phyloP scores from a whole-genome alignment of 1,284 basidiomycete genomes.

The Puccinia hordei region DNA sequence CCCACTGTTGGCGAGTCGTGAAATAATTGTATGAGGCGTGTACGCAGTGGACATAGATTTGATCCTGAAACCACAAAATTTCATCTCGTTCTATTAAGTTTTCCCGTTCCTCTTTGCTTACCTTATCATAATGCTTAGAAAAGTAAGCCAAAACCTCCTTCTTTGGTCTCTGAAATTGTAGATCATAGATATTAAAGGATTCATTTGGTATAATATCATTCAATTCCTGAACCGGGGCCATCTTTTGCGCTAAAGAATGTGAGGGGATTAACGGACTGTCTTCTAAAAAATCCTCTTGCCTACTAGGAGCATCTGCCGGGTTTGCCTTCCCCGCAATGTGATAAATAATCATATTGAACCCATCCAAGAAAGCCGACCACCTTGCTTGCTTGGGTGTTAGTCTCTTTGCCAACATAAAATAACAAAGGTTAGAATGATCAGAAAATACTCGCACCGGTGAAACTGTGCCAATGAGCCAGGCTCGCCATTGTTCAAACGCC shows the following conservation, averaged over 20 bases:
- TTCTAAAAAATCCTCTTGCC: not conserved
- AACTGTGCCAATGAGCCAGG: not conserved
- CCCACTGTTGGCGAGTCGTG: not conserved
- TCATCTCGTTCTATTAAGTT: not conserved
- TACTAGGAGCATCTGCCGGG: not conserved
- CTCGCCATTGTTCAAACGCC: not conserved
- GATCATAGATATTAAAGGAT: not conserved
- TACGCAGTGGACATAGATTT: not conserved
- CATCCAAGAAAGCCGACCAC: not conserved
- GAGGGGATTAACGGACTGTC: too few species aligned
- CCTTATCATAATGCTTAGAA: not conserved
- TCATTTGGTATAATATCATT: not conserved
- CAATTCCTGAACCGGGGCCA: too few species aligned
- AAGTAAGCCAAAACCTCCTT: not conserved
- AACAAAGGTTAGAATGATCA: too few species aligned
- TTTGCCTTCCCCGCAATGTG: not conserved
- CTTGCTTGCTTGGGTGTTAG: not conserved
- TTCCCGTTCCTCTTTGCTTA: not conserved
- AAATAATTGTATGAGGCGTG: not conserved
- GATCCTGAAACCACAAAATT: not conserved
- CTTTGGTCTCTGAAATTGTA: not conserved
- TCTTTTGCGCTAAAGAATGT: too few species aligned
- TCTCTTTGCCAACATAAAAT: not conserved
- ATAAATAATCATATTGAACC: not conserved
- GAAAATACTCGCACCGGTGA: constrained; percentile 1